Percentiles rank a stretch among this genome's conserved stretches.
phyloP scores from a whole-genome alignment of 441 rosid genomes.

The Raphanus hybrid region DNA sequence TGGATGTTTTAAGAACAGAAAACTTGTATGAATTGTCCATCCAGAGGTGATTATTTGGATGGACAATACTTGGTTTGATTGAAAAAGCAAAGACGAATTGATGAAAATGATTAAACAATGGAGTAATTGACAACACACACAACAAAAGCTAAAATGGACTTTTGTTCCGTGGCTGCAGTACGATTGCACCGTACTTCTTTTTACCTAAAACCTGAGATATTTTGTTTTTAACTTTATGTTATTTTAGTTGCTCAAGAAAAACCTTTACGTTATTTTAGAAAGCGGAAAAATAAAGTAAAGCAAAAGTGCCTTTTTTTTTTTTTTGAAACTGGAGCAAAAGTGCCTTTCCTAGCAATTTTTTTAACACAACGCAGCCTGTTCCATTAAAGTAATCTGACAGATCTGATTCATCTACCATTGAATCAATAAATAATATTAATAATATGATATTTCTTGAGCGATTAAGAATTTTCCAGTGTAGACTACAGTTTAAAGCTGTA shows the following conservation, averaged over 20 bases:
- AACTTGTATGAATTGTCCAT: neutral
- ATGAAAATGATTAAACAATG: constrained; percentile 8
- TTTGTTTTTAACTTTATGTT: neutral
- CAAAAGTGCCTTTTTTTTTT: neutral
- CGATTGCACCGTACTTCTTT: constrained; percentile 40
- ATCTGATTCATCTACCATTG: neutral
- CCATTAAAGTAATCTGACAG: neutral
- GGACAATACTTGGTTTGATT: constrained; percentile 15
- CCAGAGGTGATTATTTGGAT: neutral
- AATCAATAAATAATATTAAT: neutral
- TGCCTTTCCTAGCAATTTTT: constrained; percentile 10
- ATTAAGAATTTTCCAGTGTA: neutral
- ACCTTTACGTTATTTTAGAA: neutral
- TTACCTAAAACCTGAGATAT: neutral
- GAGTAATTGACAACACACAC: constrained; percentile 10
- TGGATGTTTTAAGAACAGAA: neutral
- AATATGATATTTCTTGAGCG: neutral
- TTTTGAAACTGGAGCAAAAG: too few species aligned
- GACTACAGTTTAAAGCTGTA: neutral
- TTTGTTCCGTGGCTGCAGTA: constrained; percentile 41
- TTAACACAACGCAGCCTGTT: constrained; percentile 12
- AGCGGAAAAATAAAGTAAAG: constrained; percentile 6
- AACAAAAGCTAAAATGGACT: constrained; percentile 21
- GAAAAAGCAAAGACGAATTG: constrained; percentile 30
- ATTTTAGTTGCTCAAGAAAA: too few species aligned